phyloP scores from a whole-genome alignment of 2,329 filamentous ascomycete species.

The Trichophyton equinum region DNA sequence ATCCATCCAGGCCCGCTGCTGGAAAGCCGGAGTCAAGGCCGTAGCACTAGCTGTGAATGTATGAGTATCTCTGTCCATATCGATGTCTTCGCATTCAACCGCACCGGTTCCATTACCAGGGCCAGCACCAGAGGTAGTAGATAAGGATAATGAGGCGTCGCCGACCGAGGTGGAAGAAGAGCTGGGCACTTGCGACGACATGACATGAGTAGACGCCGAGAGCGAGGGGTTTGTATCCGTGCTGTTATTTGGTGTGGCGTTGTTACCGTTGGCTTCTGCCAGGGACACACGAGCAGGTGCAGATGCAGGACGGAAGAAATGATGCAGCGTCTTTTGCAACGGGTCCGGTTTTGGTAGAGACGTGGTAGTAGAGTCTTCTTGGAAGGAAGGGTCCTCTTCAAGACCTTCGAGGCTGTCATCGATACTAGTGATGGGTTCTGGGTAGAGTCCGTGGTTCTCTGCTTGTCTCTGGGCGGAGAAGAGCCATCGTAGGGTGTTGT shows the following conservation, averaged over 20 bases:
- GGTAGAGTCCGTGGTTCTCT: slow-evolving; percentile 11
- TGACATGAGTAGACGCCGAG: not conserved
- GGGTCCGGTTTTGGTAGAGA: slow-evolving; percentile 22
- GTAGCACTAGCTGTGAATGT: slow-evolving; percentile 13
- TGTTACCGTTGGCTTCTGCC: not conserved
- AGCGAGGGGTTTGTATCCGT: not conserved
- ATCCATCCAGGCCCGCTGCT: slow-evolving; percentile 19
- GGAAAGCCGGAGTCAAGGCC: slow-evolving; percentile 10
- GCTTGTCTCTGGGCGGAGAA: slow-evolving; percentile 28
- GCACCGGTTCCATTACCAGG: not conserved
- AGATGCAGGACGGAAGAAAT: slow-evolving; percentile 27
- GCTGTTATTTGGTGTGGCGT: not conserved
- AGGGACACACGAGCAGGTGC: slow-evolving; percentile 10
- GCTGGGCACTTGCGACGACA: not conserved
- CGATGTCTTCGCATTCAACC: slow-evolving; percentile 17
- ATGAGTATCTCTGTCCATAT: slow-evolving; percentile 23
- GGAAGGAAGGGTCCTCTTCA: slow-evolving; percentile 2
- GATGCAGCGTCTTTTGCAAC: slow-evolving; percentile 29
- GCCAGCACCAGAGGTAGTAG: not conserved
- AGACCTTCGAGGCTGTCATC: not conserved
- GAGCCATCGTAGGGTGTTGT: slow-evolving; percentile 32
- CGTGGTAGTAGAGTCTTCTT: slow-evolving; percentile 14
- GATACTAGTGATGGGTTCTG: slow-evolving; percentile 11
- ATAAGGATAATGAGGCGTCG: not conserved
- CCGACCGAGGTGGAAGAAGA: not conserved